Evolutionary conservation across 306 rosid genomes (phyloP).

Genomic region (Ormosia semicastrata): DNA sequence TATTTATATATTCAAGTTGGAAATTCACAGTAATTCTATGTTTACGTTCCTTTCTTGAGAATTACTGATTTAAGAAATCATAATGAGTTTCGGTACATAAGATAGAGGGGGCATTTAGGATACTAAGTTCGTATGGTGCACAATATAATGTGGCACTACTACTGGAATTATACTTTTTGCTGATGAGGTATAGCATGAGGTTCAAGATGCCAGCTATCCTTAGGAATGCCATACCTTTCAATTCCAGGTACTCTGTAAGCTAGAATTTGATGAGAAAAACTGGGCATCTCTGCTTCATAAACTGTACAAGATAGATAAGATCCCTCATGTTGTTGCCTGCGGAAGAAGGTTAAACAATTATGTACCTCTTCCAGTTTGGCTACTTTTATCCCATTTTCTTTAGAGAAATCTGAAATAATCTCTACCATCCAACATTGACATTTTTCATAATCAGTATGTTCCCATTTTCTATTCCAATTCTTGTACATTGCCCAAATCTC

Average conservation of each 20-base stretch:
- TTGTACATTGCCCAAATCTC: constrained; percentile 26
- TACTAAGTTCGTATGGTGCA: neutral
- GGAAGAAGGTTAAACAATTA: constrained; percentile 10
- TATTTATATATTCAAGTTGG: too few species aligned
- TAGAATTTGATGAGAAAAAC: constrained; percentile 18
- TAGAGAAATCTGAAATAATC: neutral
- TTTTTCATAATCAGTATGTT: neutral
- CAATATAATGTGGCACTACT: neutral
- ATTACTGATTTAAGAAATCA: neutral
- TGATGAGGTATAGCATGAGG: neutral
- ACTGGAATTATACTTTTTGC: neutral
- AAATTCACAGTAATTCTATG: too few species aligned
- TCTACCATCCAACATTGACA: constrained; percentile 15
- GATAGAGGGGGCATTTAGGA: neutral
- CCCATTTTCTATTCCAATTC: constrained; percentile 20
- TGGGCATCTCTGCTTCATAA: neutral
- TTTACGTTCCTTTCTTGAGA: too few species aligned
- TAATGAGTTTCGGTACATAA: neutral
- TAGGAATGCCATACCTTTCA: constrained; percentile 28
- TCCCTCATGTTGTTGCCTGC: neutral
- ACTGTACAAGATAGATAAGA: neutral
- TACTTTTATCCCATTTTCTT: neutral
- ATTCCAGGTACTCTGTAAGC: constrained; percentile 19
- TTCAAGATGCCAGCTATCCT: constrained; percentile 30
- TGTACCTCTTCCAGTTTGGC: constrained; percentile 20